Evolutionary conservation across 495 filamentous ascomycete species (phyloP), one percentile per base, ranked within the genome.

Genomic region (Letharia lupina): DNA sequence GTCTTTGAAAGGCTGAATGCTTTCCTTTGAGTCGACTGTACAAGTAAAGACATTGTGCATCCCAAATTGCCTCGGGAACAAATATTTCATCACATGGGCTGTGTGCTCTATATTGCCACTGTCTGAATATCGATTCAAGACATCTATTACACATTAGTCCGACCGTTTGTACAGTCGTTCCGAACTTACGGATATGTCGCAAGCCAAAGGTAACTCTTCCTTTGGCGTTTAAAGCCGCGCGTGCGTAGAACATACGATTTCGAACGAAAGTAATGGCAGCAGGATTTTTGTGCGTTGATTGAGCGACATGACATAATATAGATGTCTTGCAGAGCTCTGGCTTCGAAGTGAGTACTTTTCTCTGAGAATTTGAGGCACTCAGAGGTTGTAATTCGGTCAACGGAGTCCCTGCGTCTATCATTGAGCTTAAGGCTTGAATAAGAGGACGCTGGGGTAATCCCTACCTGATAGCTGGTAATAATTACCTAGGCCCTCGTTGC

Each of bases 31-130:
- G 70, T 93, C 82, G 18, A 88, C 78, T 15, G 77, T 73, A 2
- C 84, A 86, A 0, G 89, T 90, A 70, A 98, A 97, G n/a, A 88
- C 90, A 76, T 96, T 98, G 69, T 93, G 90, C 16, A 98, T 77
- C 5, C 85, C 85, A 72, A 96, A 97, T 73, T 98, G 91, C 28
- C 88, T 82, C 41, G 94, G 94, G 68, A 98, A 98, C 2, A 98
- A 86, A 74, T 98, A 93, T 77, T 91, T 91, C 84, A 96, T 84
- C 37, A 97, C 76, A 66, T 89, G 90, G 10, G 87, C 71, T 0
- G 86, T 89, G 61, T 89, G 81, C 5, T 77, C 69, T n/a, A 74
- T 72, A 60, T 83, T 80, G 10, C 77, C 71, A 8, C 73, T 63
- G 44, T 83, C 76, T 0, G 82, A 76, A 71, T 83, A 90, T 2